Percentiles rank a stretch among this genome's conserved stretches.
These are phyloP conservation scores for Monilinia polystroma DNA, from an alignment of 2,329 filamentous ascomycete species.

Conservation along the genomic window DNA sequence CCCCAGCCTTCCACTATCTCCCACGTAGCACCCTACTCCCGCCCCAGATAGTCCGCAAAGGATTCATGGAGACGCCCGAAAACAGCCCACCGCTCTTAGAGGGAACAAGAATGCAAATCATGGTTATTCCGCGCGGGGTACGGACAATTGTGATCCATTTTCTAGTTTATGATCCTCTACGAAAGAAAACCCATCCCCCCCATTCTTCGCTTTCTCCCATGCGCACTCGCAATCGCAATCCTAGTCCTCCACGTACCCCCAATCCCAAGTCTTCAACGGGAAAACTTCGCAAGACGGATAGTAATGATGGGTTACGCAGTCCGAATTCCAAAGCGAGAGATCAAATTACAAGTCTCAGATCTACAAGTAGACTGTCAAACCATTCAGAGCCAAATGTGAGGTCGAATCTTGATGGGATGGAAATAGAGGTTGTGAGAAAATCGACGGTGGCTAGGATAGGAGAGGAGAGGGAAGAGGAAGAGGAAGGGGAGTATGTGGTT, in stretches of 20 bases:
- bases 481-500: slow-evolving; percentile 14
- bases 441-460: neutral
- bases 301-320: neutral
- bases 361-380: neutral
- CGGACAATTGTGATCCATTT: slow-evolving; percentile 20
- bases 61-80: slow-evolving; percentile 23
- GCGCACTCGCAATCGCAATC: too few relatives aligned
- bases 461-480: neutral
- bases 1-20: slow-evolving; percentile 23
- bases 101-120: slow-evolving; percentile 28
- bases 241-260: too few relatives aligned
- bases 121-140: slow-evolving; percentile 25
- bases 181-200: neutral
- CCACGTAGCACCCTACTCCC: slow-evolving; percentile 25
- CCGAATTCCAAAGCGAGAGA: neutral
- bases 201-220: too few relatives aligned
- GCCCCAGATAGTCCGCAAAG: neutral
- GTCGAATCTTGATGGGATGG: neutral
- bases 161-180: slow-evolving; percentile 15
- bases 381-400: neutral
- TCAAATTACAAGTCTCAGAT: neutral
- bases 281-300: neutral
- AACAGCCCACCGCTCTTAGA: slow-evolving; percentile 28
- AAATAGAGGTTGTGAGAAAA: neutral
- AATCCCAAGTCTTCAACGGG: neutral